phyloP scores from a whole-genome alignment of 148 eudicot genomes.

The Cornus suecica region DNA sequence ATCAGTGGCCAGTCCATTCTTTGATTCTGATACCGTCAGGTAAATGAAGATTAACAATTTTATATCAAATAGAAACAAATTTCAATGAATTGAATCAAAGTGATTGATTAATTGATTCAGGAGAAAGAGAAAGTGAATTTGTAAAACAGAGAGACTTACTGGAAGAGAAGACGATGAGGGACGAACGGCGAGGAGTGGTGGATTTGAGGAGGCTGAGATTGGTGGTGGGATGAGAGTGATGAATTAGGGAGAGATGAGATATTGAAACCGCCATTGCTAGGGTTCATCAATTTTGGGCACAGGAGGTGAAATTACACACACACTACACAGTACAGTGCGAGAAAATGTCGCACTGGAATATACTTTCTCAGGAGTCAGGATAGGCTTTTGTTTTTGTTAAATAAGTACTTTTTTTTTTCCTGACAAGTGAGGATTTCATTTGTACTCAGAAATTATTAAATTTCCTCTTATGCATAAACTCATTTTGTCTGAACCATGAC shows the following conservation, averaged over 20 bases:
- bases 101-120: too few species aligned
- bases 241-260: constrained; percentile 21
- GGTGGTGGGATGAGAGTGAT: constrained; percentile 21
- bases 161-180: constrained; percentile 28
- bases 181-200: constrained; percentile 22
- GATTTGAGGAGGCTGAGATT: constrained; percentile 7
- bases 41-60: not conserved
- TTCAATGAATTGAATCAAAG: not conserved
- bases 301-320: not conserved
- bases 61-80: not conserved
- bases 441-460: too few species aligned
- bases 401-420: too few species aligned
- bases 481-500: too few species aligned
- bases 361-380: too few species aligned
- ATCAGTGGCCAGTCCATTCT: constrained; percentile 29
- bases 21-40: constrained; percentile 33
- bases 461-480: too few species aligned
- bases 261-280: constrained; percentile 30
- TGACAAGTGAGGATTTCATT: too few species aligned
- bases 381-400: not conserved
- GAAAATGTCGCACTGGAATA: not conserved
- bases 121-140: not conserved
- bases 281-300: not conserved
- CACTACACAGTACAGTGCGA: not conserved
- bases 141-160: constrained; percentile 25